phyloP scores from a whole-genome alignment of 805 yeast genomes.

The Candida glaebosa region DNA sequence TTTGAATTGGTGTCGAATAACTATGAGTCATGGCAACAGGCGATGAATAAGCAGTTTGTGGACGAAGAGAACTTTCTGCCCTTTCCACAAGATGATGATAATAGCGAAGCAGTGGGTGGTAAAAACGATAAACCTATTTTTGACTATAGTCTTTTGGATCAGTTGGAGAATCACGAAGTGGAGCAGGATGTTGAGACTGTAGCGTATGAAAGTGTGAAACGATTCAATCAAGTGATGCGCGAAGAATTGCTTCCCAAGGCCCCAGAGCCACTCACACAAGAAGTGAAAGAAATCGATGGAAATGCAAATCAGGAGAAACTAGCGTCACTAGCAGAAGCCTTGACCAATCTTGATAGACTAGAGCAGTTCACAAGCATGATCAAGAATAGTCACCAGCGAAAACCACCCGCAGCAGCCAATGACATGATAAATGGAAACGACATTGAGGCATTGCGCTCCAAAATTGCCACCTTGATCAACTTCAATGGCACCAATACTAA shows the following conservation, averaged over 20 bases:
- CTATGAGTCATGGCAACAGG: slow-evolving; percentile 38
- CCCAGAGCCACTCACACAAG: no score
- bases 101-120: slow-evolving; percentile 5
- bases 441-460: slow-evolving; percentile 25
- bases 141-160: slow-evolving; percentile 27
- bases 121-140: slow-evolving; percentile 17
- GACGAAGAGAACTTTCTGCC: slow-evolving; percentile 27
- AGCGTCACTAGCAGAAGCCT: neutral
- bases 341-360: neutral
- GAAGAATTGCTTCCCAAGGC: neutral
- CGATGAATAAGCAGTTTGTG: slow-evolving; percentile 22
- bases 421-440: slow-evolving; percentile 22
- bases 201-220: neutral
- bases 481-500: slow-evolving; percentile 29
- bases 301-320: neutral
- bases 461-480: slow-evolving; percentile 22
- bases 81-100: slow-evolving; percentile 20
- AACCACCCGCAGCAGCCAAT: neutral
- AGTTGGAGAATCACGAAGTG: slow-evolving; percentile 16
- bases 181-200: neutral
- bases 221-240: neutral
- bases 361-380: neutral
- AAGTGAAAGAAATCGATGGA: slow-evolving; percentile 2
- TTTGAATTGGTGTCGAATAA: slow-evolving; percentile 32
- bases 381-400: neutral